Base-by-base conservation (phyloP, 495 filamentous ascomycete genomes). In the Filosporella fistucella region DNA sequence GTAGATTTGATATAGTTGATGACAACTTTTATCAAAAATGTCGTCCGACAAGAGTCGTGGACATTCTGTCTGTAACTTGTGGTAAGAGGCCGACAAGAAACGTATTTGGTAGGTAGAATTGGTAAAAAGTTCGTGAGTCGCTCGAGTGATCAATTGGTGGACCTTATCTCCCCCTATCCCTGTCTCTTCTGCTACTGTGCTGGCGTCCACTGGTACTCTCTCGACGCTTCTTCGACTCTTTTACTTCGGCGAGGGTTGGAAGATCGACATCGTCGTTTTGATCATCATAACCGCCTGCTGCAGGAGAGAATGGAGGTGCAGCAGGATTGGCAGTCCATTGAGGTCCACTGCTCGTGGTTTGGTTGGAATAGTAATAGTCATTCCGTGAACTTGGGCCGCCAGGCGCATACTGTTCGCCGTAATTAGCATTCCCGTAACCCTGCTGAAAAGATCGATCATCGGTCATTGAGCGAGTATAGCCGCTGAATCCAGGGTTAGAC, bases 151-250 rank as follows among this genome's bases (percentile, higher is more conserved):
- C 32, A 12, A 35, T 4, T 14, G 18, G 18, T 6, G 23, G 23
- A 38, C n/a, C 35, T 30, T 30, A 38, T 38, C 35, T 20, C 35
- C 17, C 23, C 23, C 35, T 38, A 38, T 38, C 35, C 11, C n/a
- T 38, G n/a, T 38, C 35, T 16, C 41, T 30, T 7, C 26, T 16
- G 4, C 25, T 11, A 18, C n/a, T n/a, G n/a, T n/a, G n/a, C n/a
- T 24, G 17, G 2, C 41, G 41, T 17, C 25, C 41, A 18, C 41
- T 32, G 18, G 32, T 26, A 17, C 41, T 43, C n/a, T 43, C 41
- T 7, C 41, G 41, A 12, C 41, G 41, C 14, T 20, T 12, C 10
- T 26, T 26, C 12, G 14, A 29, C 1, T 2, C 41, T 18, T 18
- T 12, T 3, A 26, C 41, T 43, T 43, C 41, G 18, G 14, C 41